A percentile compares a stretch with the other conserved stretches of the same genome.
Evolutionary conservation across 805 yeast genomes (phyloP).

Genomic region (Myxozyma melibiosi): DNA sequence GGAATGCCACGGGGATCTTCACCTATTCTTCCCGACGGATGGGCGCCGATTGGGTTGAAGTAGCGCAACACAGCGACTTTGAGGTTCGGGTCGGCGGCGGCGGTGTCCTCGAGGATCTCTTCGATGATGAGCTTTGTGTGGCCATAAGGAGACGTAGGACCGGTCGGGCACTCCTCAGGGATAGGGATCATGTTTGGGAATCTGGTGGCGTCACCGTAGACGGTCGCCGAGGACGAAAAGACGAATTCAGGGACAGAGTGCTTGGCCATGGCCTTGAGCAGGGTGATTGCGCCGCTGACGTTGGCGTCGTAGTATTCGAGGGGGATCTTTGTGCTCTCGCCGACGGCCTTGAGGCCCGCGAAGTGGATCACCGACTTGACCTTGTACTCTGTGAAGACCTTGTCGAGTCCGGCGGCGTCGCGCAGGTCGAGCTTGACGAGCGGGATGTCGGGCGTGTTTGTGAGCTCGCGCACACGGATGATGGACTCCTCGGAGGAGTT

Average conservation of each 20-base stretch:
- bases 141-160: slow-evolving; percentile 79
- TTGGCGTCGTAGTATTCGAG: slow-evolving; percentile 69
- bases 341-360: slow-evolving; percentile 84
- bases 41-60: slow-evolving; percentile 86
- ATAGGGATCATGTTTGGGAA: slow-evolving; percentile 74
- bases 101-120: slow-evolving; percentile 57
- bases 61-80: slow-evolving; percentile 66
- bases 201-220: slow-evolving; percentile 78
- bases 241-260: slow-evolving; percentile 57
- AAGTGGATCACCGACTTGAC: slow-evolving; percentile 71
- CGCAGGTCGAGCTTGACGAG: slow-evolving; percentile 62
- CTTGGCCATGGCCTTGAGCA: slow-evolving; percentile 56
- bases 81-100: slow-evolving; percentile 44
- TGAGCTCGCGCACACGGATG: slow-evolving; percentile 59
- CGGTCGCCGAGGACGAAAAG: slow-evolving; percentile 80
- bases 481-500: slow-evolving; percentile 71
- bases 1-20: slow-evolving; percentile 82
- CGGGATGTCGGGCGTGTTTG: slow-evolving; percentile 46
- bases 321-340: slow-evolving; percentile 71
- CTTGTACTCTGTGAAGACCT: slow-evolving; percentile 52
- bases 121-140: slow-evolving; percentile 69
- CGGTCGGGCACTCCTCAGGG: slow-evolving; percentile 75
- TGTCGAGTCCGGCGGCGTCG: slow-evolving; percentile 51
- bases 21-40: slow-evolving; percentile 76
- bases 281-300: slow-evolving; percentile 62